Evolutionary conservation across 345 rosid species (phyloP).

Genomic region (Lepidium africanum): DNA sequence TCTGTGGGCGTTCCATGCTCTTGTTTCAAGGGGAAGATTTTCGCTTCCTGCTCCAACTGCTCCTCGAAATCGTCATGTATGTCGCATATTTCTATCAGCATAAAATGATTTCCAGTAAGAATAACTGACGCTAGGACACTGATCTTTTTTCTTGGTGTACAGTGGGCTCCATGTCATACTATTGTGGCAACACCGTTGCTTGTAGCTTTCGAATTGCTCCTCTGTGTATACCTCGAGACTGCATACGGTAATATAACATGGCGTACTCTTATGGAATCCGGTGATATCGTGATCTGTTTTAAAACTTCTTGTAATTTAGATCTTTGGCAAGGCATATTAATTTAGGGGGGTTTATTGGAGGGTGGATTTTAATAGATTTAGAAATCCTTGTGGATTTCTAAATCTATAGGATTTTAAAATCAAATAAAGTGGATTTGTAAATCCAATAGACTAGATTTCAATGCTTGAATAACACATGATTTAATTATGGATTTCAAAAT

Average conservation of each 20-base stretch:
- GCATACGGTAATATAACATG: conserved; percentile 39
- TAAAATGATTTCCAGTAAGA: background rate
- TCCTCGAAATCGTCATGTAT: conserved; percentile 87
- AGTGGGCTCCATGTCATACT: conserved; percentile 99
- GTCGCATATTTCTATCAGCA: conserved; percentile 10
- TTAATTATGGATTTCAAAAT: too few relatives aligned
- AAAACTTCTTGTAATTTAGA: background rate
- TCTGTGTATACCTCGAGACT: conserved; percentile 93
- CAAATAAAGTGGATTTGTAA: too few relatives aligned
- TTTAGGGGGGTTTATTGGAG: too few relatives aligned
- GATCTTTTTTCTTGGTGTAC: conserved; percentile 31
- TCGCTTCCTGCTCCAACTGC: conserved; percentile 93
- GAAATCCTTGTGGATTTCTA: too few relatives aligned
- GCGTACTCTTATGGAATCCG: background rate
- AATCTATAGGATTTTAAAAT: too few relatives aligned
- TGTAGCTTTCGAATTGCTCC: conserved; percentile 88
- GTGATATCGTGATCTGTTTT: background rate
- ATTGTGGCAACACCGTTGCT: conserved; percentile 88
- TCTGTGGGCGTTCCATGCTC: conserved; percentile 87
- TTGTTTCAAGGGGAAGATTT: conserved; percentile 93
- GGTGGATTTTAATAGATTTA: too few relatives aligned
- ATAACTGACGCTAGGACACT: background rate
- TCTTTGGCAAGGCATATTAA: background rate
- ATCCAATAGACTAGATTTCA: too few relatives aligned
- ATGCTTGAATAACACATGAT: too few relatives aligned